Conservation (phyloP, 306 rosid genomes). For the Astragalus membranaceus region DNA sequence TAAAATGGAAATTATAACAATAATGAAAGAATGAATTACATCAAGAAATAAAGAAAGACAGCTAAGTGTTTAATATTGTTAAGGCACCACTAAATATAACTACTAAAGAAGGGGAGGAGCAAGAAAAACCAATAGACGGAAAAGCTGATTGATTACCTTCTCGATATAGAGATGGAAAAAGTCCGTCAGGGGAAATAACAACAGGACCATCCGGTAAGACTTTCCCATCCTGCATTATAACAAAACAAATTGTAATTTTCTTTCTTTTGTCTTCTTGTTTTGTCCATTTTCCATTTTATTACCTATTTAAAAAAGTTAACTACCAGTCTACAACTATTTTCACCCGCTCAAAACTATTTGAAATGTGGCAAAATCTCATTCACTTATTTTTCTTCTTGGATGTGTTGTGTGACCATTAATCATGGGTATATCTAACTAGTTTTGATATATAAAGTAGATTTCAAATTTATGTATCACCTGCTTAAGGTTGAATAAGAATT, state of each 20-base stretch:
- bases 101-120: neutral
- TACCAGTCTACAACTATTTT: too few species aligned
- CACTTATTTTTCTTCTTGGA: too few species aligned
- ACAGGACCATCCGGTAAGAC: slow-evolving; percentile 96
- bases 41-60: neutral
- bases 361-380: too few species aligned
- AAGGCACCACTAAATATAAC: neutral
- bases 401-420: too few species aligned
- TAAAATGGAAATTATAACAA: too few species aligned
- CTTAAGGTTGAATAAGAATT: slow-evolving; percentile 79
- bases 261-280: neutral
- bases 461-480: slow-evolving; percentile 52
- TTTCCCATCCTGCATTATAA: slow-evolving; percentile 70
- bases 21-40: too few species aligned
- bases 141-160: slow-evolving; percentile 57
- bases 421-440: neutral
- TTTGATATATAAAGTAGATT: slow-evolving; percentile 17
- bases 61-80: neutral
- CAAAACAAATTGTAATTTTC: slow-evolving; percentile 24
- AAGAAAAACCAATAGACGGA: neutral
- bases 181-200: slow-evolving; percentile 94
- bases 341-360: too few species aligned
- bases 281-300: slow-evolving; percentile 16
- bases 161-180: slow-evolving; percentile 85
- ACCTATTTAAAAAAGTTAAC: too few species aligned